Base-by-base conservation (phyloP, 331 rosid genomes). In the Pyrus hybrid region DNA sequence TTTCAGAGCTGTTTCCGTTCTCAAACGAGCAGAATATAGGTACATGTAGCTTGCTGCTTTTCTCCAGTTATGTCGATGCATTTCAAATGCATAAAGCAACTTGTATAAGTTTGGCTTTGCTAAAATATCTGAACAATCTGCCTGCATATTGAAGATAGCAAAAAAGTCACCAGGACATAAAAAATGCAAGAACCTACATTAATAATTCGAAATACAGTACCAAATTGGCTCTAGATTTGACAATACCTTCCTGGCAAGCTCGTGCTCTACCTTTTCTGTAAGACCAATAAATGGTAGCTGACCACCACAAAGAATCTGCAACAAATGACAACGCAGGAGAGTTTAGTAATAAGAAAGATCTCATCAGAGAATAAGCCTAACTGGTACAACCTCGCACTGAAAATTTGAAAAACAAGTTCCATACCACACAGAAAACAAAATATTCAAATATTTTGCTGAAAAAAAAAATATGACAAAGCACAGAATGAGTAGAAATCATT, bases 241-340 rank as follows among this genome's bases (percentile, higher is more conserved):
- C 67, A 37, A 77, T 84, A 94, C 99, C 99, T 94, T 94, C 93
- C 97, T 85, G 43, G 88, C 86, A 87, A 94, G 99, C 92, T 94
- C 99, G 76, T 92, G 96, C 84, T 94, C 99, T 21, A 92, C 96
- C 83, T 89, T 94, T 81, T 92, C 96, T 77, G 81, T 87, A 76
- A 94, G 86, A 80, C 97, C 97, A 85, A 89, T 88, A 79, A 87
- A 91, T 49, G 99, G 99, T 71, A 94, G 91, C 78, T 87, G 88
- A 86, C 90, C 92, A 64, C 93, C 83, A 83, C 92, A 92, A 69
- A 94, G 91, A 87, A 94, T 87, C 99, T 94, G 91, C 72, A 67
- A 69, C 63, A 7, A 70, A 65, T 37, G 75, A 75, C 75, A 70
- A 53, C 3, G 11, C 21, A 23, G 35, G 21, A 47, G 20, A 68